Conservation (phyloP, 2,329 filamentous ascomycete species). For the Alternaria viburni region DNA sequence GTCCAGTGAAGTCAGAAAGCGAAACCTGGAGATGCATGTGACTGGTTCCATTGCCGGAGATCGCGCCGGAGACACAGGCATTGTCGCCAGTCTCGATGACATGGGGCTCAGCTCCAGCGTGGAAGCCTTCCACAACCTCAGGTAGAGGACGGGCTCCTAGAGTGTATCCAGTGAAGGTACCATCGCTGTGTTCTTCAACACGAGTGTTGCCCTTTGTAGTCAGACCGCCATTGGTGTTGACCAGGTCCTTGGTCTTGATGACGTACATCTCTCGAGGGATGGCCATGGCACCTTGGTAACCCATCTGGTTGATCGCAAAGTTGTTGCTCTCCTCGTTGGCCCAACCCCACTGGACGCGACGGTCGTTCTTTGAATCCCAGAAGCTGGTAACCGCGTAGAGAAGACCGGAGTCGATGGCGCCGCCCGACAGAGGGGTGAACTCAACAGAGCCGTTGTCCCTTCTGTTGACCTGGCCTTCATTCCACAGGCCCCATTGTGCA, state of each 20-base stretch:
- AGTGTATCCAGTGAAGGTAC: slow-evolving; percentile 53
- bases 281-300: slow-evolving; percentile 54
- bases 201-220: slow-evolving; percentile 45
- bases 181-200: slow-evolving; percentile 43
- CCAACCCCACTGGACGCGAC: slow-evolving; percentile 57
- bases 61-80: slow-evolving; percentile 26
- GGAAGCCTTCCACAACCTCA: slow-evolving; percentile 53
- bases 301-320: slow-evolving; percentile 51
- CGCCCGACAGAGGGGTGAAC: slow-evolving; percentile 54
- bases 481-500: slow-evolving; percentile 55
- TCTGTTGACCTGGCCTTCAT: slow-evolving; percentile 51
- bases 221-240: slow-evolving; percentile 44
- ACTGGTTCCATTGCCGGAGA: slow-evolving; percentile 37
- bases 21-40: slow-evolving; percentile 53
- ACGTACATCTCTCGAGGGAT: slow-evolving; percentile 56
- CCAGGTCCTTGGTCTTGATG: slow-evolving; percentile 50
- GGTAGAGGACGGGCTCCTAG: slow-evolving; percentile 53
- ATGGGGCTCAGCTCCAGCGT: slow-evolving; percentile 32
- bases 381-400: slow-evolving; percentile 56
- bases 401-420: slow-evolving; percentile 53
- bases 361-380: slow-evolving; percentile 57
- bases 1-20: slow-evolving; percentile 47
- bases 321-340: slow-evolving; percentile 53
- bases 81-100: slow-evolving; percentile 24
- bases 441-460: slow-evolving; percentile 53